Evolutionary conservation across 2,329 filamentous ascomycete species (phyloP).

Genomic region (Trichoderma harzianum): DNA sequence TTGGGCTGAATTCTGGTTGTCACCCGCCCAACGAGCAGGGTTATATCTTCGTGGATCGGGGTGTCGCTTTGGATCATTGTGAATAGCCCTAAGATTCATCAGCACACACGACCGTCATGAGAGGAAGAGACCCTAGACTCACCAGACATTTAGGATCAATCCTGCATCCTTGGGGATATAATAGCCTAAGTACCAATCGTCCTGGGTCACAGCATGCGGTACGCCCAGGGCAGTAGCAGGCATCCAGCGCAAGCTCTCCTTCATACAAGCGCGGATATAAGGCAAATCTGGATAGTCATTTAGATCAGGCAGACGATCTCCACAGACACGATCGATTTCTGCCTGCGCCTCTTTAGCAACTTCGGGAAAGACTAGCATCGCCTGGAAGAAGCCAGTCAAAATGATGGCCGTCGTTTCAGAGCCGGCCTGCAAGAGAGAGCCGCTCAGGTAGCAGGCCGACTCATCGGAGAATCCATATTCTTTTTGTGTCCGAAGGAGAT

Average conservation of each 20-base stretch:
- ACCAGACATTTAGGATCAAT: slow-evolving; percentile 31
- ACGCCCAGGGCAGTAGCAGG: slow-evolving; percentile 31
- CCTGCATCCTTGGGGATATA: slow-evolving; percentile 20
- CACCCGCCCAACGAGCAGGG: slow-evolving; percentile 25
- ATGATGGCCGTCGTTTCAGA: slow-evolving; percentile 13
- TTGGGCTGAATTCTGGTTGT: slow-evolving; percentile 1
- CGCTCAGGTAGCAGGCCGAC: slow-evolving; percentile 1
- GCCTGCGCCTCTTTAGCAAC: slow-evolving; percentile 26
- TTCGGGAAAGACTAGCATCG: slow-evolving; percentile 26
- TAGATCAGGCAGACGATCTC: slow-evolving; percentile 29
- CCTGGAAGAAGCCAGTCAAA: slow-evolving; percentile 21
- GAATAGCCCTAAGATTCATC: neutral
- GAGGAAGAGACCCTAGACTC: neutral
- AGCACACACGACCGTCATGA: neutral
- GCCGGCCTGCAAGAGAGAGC: slow-evolving; percentile 4
- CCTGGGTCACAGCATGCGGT: slow-evolving; percentile 33
- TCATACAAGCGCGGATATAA: slow-evolving; percentile 30
- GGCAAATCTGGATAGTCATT: slow-evolving; percentile 28
- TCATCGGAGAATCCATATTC: slow-evolving; percentile 6
- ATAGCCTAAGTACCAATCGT: slow-evolving; percentile 11
- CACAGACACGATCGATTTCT: slow-evolving; percentile 28
- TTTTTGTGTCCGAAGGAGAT: slow-evolving; percentile 1
- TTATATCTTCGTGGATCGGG: slow-evolving; percentile 35
- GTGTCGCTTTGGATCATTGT: slow-evolving; percentile 32
- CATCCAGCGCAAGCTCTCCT: slow-evolving; percentile 27